Evolutionary conservation across 441 rosid species (phyloP), one percentile per base, ranked within the genome.

Genomic region (Gossypium davidsonii): DNA sequence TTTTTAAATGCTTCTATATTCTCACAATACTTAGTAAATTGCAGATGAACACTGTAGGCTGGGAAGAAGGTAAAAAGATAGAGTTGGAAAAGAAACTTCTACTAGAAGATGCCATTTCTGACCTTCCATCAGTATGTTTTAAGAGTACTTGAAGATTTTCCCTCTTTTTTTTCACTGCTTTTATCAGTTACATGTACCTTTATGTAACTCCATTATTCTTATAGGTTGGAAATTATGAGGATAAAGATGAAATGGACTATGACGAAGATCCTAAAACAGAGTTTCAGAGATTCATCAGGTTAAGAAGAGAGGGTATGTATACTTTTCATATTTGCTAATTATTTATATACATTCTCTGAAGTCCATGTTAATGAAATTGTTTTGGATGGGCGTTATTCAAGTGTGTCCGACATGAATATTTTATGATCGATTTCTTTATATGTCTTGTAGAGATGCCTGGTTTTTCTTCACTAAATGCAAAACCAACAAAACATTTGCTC

Each of bases 221-320:
- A 61, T 73, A 93, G 98, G 85, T 93, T 60, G 82, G 57, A 11
- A 89, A 87, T 76, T 2, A 79, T 77, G 92, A 90, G 66, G 6
- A 15, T 2, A 76, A 80, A 6, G 96, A 84, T 60, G 91, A 84
- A 78, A 89, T 88, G 76, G 73, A 79, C 1, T 93, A 88, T 57
- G 86, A 67, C 6, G 77, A 58, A 39, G 81, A 73, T 7, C 94
- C 92, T 7, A 9, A 78, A 56, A 86, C 90, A 2, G 82, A 86
- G 11, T 93, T 93, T 78, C 96, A 93, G 65, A 65, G 58, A 4
- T 79, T 70, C 18, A 93, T 93, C 28, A 73, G 97, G 70, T 67
- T 79, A 60, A 80, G 75, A 7, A 81, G 74, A 73, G 78, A 85
- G 20, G 94, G 97, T 91, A 42, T 79, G 83, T 14, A 1, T 73